These are phyloP conservation scores for Papilionanthe hybrid DNA, from an alignment of 116 monocot species.

Conservation along the genomic window DNA sequence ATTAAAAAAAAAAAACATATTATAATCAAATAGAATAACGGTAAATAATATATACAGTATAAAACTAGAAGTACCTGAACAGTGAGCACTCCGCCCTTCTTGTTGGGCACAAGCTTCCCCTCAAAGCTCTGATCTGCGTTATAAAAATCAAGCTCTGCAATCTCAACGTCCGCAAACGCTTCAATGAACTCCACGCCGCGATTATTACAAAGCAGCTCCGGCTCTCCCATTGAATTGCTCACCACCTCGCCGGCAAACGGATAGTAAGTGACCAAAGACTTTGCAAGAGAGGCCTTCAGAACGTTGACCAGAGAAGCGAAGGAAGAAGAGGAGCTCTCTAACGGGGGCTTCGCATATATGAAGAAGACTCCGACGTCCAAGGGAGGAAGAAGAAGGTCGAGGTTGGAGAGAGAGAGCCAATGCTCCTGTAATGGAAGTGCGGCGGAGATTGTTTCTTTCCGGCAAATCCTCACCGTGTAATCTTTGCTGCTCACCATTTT, in stretches of 20 bases:
- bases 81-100: slow-evolving; percentile 32
- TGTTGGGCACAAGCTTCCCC: slow-evolving; percentile 48
- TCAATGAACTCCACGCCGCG: slow-evolving; percentile 59
- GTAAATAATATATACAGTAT: too few relatives aligned
- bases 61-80: slow-evolving; percentile 33
- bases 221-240: slow-evolving; percentile 46
- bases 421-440: slow-evolving; percentile 64
- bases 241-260: slow-evolving; percentile 64
- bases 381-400: slow-evolving; percentile 70
- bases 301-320: slow-evolving; percentile 10
- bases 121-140: slow-evolving; percentile 43
- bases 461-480: neutral
- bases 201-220: slow-evolving; percentile 69
- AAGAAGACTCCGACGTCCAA: slow-evolving; percentile 64
- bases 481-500: too few relatives aligned
- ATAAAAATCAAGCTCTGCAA: slow-evolving; percentile 33
- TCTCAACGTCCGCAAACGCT: slow-evolving; percentile 40
- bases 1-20: too few relatives aligned
- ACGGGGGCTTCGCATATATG: slow-evolving; percentile 37
- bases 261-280: slow-evolving; percentile 53
- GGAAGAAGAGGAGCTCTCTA: neutral
- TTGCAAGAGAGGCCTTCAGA: slow-evolving; percentile 48
- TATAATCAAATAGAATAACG: too few relatives aligned
- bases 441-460: slow-evolving; percentile 38
- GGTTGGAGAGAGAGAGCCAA: slow-evolving; percentile 60